These are phyloP conservation scores for Aspergillus biplanus DNA, from an alignment of 495 filamentous ascomycete genomes.

Conservation along the genomic window DNA sequence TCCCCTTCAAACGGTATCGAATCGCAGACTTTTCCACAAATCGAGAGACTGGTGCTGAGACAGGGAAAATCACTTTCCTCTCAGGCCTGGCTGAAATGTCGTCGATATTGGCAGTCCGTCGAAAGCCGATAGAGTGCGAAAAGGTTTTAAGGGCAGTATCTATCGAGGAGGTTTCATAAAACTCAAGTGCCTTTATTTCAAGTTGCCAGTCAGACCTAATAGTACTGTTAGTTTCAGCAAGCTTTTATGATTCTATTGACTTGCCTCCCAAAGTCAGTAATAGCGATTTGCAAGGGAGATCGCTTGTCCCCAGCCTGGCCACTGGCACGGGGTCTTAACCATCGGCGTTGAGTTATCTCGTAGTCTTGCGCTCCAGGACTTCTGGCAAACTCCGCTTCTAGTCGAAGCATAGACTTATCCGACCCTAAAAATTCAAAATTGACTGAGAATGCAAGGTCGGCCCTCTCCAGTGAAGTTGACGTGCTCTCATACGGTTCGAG, in stretches of 20 bases:
- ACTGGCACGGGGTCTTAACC: conserved; percentile 34
- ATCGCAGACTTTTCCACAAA: conserved; percentile 56
- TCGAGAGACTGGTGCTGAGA: conserved; percentile 27
- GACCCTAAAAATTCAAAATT: conserved; percentile 45
- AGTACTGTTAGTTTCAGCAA: conserved; percentile 11
- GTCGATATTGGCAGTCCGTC: conserved; percentile 16
- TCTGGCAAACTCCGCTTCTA: conserved; percentile 43
- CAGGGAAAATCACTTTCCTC: conserved; percentile 32
- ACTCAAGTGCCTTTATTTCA: conserved; percentile 40
- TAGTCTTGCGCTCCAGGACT: conserved; percentile 29
- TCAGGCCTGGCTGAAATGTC: conserved; percentile 30
- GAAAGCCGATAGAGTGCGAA: conserved; percentile 30
- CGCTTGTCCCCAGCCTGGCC: conserved; percentile 23
- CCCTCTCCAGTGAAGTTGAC: conserved; percentile 26
- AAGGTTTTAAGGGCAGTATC: conserved; percentile 31
- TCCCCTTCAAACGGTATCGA: conserved; percentile 49
- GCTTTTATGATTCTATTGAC: neutral
- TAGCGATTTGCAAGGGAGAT: conserved; percentile 37
- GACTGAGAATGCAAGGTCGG: conserved; percentile 40
- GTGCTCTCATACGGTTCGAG: conserved; percentile 54
- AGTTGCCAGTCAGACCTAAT: conserved; percentile 46
- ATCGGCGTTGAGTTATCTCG: conserved; percentile 38
- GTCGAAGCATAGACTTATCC: conserved; percentile 33
- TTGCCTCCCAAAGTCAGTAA: conserved; percentile 43
- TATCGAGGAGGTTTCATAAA: conserved; percentile 31